Base-by-base conservation (phyloP, 75 land plant species). In the Isoetes taiwanensis region DNA sequence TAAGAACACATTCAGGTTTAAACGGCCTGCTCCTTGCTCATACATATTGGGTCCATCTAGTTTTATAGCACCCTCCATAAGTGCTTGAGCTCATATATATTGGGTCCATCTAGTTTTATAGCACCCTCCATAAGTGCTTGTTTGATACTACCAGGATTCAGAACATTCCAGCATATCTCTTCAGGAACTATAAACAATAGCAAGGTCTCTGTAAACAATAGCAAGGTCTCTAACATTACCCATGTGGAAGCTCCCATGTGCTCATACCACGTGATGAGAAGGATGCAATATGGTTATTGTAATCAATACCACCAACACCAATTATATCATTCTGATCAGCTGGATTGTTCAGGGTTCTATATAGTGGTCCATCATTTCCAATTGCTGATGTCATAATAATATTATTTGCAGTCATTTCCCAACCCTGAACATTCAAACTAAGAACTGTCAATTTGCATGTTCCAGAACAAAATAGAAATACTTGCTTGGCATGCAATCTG, bases 211-310 rank as follows among this genome's bases (percentile, higher is more conserved):
- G n/a, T n/a, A n/a, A n/a, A n/a, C n/a, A n/a, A n/a, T n/a, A n/a
- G n/a, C n/a, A n/a, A n/a, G n/a, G n/a, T n/a, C n/a, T n/a, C n/a
- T n/a, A n/a, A 9, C 6, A 6, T 41, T 72, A 93, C 98, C 98
- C 98, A 72, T 93, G 98, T 40, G 98, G 98, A 68, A 93, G 63
- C 55, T 93, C 98, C 98, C 98, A 93, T 60, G 98, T 93, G 64
- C 83, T 93, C 98, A 93, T 93, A 52, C 98, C 98, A 58, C 98
- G 94, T 35, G 98, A 93, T 2, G 98, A 93, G 43, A 93, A 93
- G 31, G 94, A 84, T 9, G 98, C 93, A 61, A 93, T 87, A 40
- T 93, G 95, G 65, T 93, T 81, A 70, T 34, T 79, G 62, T 87
- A 87, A 68, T 93, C 98, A 55, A 93, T 93, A 23, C 98, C 98